phyloP scores from a whole-genome alignment of 495 filamentous ascomycete genomes.

The Podospora anserina region DNA sequence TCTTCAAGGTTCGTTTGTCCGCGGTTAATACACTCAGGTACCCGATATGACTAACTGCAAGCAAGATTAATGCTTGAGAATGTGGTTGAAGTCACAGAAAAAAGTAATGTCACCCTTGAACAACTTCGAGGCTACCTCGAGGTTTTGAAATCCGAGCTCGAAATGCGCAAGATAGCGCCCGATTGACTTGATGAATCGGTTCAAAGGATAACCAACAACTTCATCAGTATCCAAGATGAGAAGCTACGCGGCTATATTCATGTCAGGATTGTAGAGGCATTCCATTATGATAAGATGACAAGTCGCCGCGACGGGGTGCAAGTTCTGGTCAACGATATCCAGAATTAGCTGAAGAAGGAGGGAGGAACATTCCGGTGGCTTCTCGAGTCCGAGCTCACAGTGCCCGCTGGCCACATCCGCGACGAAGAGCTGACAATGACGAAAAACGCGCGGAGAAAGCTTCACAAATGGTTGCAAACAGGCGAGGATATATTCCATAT shows the following conservation, averaged over 20 bases:
- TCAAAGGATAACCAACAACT: not conserved
- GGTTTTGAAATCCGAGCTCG: not conserved
- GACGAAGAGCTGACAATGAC: not conserved
- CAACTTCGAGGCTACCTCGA: not conserved
- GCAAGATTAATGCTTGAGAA: too few species aligned
- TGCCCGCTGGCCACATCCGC: not conserved
- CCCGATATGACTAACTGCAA: not conserved
- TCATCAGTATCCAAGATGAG: not conserved
- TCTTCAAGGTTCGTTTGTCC: not conserved
- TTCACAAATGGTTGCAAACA: constrained; percentile 5
- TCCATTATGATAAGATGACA: not conserved
- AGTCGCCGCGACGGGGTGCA: not conserved
- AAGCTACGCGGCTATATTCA: not conserved
- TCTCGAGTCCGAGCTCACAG: not conserved
- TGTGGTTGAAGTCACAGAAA: not conserved
- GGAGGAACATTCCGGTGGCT: not conserved
- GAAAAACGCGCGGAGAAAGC: not conserved
- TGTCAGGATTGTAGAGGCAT: not conserved
- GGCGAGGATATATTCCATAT: constrained; percentile 9
- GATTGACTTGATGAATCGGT: not conserved
- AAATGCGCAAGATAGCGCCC: not conserved
- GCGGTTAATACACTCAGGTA: not conserved
- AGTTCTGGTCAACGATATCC: not conserved
- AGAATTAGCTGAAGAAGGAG: not conserved
- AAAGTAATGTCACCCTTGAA: not conserved